phyloP scores from a whole-genome alignment of 495 filamentous ascomycete species.

The Aspergillus nidulans region DNA sequence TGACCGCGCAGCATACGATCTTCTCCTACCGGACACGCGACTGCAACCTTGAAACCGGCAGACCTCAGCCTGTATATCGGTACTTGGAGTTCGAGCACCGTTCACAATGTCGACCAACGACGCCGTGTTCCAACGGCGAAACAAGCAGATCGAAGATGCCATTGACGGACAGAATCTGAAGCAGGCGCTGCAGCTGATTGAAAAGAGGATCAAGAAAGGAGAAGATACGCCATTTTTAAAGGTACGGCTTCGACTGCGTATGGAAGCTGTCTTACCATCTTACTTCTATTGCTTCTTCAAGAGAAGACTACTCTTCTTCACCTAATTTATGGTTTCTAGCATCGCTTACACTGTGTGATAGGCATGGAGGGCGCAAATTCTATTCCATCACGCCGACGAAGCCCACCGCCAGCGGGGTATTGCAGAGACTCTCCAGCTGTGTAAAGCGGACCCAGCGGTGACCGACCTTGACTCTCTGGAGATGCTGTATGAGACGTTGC shows the following conservation, averaged over 20 bases:
- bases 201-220: slow-evolving; percentile 58
- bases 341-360: slow-evolving; percentile 16
- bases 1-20: slow-evolving; percentile 24
- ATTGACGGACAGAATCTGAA: slow-evolving; percentile 54
- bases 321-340: not conserved
- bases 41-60: not conserved
- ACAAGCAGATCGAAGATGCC: slow-evolving; percentile 55
- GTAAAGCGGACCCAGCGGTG: slow-evolving; percentile 43
- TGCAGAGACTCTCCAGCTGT: slow-evolving; percentile 44
- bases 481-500: slow-evolving; percentile 35
- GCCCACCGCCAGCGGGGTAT: slow-evolving; percentile 39
- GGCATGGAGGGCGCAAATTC: slow-evolving; percentile 52
- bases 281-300: not conserved
- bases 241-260: slow-evolving; percentile 17
- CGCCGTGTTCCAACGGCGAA: slow-evolving; percentile 48
- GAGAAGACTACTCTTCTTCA: not conserved
- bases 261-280: not conserved
- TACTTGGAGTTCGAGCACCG: not conserved
- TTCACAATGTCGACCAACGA: slow-evolving; percentile 36
- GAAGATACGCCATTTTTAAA: slow-evolving; percentile 45
- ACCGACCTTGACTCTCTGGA: slow-evolving; percentile 50
- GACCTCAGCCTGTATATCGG: not conserved
- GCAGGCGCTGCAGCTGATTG: slow-evolving; percentile 55
- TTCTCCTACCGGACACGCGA: too few species aligned
- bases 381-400: slow-evolving; percentile 42